A percentile compares a stretch with the other conserved stretches of the same genome.
Conservation (phyloP, 2,329 filamentous ascomycete genomes). For the Metarhizium sp. region DNA sequence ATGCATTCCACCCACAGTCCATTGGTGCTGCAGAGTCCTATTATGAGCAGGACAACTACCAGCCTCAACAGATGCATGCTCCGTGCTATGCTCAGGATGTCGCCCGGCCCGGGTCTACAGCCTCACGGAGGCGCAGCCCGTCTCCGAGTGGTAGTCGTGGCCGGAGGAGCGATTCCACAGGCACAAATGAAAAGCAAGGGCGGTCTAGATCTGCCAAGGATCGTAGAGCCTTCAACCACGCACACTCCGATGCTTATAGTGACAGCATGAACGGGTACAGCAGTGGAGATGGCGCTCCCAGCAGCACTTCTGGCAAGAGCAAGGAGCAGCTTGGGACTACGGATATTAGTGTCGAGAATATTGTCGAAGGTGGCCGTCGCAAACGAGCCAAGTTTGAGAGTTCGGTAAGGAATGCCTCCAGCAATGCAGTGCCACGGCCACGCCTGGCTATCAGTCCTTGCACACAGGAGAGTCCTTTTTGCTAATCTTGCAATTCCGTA, state of each 20-base stretch:
- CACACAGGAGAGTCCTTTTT: background rate
- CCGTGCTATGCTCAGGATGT: slow-evolving; percentile 50
- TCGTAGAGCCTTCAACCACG: slow-evolving; percentile 36
- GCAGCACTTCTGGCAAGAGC: slow-evolving; percentile 61
- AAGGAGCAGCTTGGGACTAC: slow-evolving; percentile 88
- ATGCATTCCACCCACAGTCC: slow-evolving; percentile 30
- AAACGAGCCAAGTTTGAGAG: slow-evolving; percentile 95
- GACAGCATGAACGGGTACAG: slow-evolving; percentile 71
- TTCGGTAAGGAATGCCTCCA: slow-evolving; percentile 59
- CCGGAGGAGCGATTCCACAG: slow-evolving; percentile 67
- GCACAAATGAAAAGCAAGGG: slow-evolving; percentile 52
- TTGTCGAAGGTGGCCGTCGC: slow-evolving; percentile 90
- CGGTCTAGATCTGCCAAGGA: slow-evolving; percentile 63
- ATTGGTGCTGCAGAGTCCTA: slow-evolving; percentile 31
- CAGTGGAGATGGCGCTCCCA: slow-evolving; percentile 75
- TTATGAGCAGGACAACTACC: slow-evolving; percentile 44
- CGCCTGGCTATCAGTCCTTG: background rate
- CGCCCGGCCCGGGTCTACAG: slow-evolving; percentile 59
- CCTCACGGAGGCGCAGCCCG: slow-evolving; percentile 66
- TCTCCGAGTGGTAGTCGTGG: slow-evolving; percentile 63
- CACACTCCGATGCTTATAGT: slow-evolving; percentile 48
- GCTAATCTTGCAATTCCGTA: background rate
- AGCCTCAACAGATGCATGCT: slow-evolving; percentile 28
- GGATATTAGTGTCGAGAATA: slow-evolving; percentile 96
- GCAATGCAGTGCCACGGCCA: background rate